Evolutionary conservation across 257 asterid species (phyloP).

Genomic region (Anisodus acutangulus): DNA sequence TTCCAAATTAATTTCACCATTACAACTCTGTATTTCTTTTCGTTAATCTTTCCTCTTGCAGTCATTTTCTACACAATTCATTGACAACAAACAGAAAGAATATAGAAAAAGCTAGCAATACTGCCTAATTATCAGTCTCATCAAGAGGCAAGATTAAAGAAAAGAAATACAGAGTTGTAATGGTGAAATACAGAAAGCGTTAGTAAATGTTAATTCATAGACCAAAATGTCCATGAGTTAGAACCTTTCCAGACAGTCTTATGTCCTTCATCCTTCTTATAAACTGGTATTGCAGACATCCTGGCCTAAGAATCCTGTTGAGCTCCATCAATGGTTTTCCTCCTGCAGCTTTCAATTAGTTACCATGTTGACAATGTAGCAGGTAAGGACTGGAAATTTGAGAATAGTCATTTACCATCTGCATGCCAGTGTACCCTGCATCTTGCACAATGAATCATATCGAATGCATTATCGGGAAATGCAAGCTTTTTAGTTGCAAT

Average conservation of each 20-base stretch:
- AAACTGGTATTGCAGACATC: constrained; percentile 99
- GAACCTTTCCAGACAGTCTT: constrained; percentile 77
- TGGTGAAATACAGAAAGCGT: not conserved
- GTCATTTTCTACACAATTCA: not conserved
- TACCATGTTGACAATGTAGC: constrained; percentile 24
- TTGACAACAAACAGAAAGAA: not conserved
- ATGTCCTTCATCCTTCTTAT: constrained; percentile 66
- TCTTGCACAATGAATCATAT: constrained; percentile 92
- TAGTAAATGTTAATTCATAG: constrained; percentile 4
- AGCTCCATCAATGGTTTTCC: constrained; percentile 90
- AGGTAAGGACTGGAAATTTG: constrained; percentile 29
- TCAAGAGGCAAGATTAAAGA: not conserved
- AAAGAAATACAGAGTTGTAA: too few relatives aligned
- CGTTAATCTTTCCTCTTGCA: not conserved
- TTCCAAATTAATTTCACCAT: not conserved
- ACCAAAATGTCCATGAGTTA: constrained; percentile 27
- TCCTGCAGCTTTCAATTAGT: constrained; percentile 56
- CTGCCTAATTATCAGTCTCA: not conserved
- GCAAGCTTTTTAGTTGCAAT: constrained; percentile 82
- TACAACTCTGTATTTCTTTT: not conserved
- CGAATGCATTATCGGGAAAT: constrained; percentile 82
- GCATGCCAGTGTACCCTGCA: constrained; percentile 98
- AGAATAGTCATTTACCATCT: constrained; percentile 58
- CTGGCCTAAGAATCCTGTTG: constrained; percentile 93
- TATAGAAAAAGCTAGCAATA: constrained; percentile 7